phyloP scores from a whole-genome alignment of 2,329 filamentous ascomycete species.

The Ophioceras dolichostomum region DNA sequence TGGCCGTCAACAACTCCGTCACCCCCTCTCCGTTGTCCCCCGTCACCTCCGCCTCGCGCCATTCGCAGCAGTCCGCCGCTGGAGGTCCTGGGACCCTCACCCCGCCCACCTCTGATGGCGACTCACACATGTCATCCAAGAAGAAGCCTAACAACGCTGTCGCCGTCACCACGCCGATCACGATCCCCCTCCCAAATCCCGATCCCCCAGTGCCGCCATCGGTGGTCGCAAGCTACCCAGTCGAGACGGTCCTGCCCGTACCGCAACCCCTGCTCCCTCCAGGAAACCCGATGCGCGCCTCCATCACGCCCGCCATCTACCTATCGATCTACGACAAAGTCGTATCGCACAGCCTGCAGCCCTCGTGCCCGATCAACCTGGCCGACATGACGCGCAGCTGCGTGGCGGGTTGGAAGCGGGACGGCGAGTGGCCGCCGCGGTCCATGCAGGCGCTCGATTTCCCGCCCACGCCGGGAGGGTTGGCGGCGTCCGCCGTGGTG shows the following conservation, averaged over 20 bases:
- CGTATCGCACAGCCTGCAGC: slow-evolving; percentile 65
- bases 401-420: slow-evolving; percentile 83
- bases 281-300: slow-evolving; percentile 63
- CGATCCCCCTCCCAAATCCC: slow-evolving; percentile 3
- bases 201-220: slow-evolving; percentile 10
- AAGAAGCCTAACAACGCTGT: slow-evolving; percentile 5
- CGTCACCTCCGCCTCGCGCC: slow-evolving; percentile 11
- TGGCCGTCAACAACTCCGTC: no score
- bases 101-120: slow-evolving; percentile 29
- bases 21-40: slow-evolving; percentile 12
- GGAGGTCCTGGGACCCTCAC: slow-evolving; percentile 14
- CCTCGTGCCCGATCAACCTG: slow-evolving; percentile 80
- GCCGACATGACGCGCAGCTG: slow-evolving; percentile 68
- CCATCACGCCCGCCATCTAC: slow-evolving; percentile 64
- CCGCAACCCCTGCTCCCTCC: slow-evolving; percentile 61
- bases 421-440: slow-evolving; percentile 83
- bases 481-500: background rate
- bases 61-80: slow-evolving; percentile 16
- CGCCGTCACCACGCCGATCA: slow-evolving; percentile 5
- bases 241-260: slow-evolving; percentile 57
- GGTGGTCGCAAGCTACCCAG: no score
- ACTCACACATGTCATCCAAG: slow-evolving; percentile 8
- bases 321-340: slow-evolving; percentile 83
- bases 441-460: background rate
- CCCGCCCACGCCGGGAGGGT: slow-evolving; percentile 1